Evolutionary conservation across 305 asterid species (phyloP).

Genomic region (Petunia hybrid): DNA sequence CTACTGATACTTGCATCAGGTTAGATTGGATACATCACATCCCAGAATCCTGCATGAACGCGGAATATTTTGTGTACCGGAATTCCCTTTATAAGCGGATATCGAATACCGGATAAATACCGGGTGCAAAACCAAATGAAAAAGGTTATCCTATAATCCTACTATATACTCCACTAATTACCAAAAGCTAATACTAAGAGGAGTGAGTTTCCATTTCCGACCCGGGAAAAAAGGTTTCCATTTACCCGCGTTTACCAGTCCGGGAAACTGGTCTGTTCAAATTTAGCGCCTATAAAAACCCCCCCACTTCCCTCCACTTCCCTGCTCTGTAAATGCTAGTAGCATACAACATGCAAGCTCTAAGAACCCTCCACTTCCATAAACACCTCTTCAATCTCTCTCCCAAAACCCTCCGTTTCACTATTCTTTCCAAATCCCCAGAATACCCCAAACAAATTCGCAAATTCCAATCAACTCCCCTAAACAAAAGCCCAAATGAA

Average conservation of each 20-base stretch:
- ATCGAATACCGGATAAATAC: too few relatives aligned
- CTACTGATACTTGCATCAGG: too few relatives aligned
- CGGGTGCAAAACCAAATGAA: too few relatives aligned
- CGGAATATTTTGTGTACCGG: too few relatives aligned
- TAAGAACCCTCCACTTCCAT: slow-evolving; percentile 59
- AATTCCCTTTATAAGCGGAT: too few relatives aligned
- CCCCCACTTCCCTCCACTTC: slow-evolving; percentile 40
- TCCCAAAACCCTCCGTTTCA: slow-evolving; percentile 29
- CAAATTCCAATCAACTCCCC: slow-evolving; percentile 47
- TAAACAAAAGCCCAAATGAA: slow-evolving; percentile 40
- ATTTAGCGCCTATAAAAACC: slow-evolving; percentile 32
- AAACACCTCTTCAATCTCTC: slow-evolving; percentile 47
- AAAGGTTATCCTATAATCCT: too few relatives aligned
- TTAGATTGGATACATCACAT: too few relatives aligned
- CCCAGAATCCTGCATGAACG: too few relatives aligned
- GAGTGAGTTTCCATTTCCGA: not conserved
- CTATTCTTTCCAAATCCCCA: slow-evolving; percentile 35
- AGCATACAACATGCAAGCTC: slow-evolving; percentile 51
- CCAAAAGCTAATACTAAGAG: too few relatives aligned
- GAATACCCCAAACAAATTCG: slow-evolving; percentile 46
- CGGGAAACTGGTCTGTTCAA: not conserved
- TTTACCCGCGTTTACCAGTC: not conserved
- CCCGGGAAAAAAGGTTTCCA: not conserved
- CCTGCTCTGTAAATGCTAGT: slow-evolving; percentile 46
- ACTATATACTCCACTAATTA: too few relatives aligned